Percentiles rank a stretch among this genome's conserved stretches.
These are phyloP conservation scores for Dissophora ornata DNA, from an alignment of 192 early-diverging fungal species.

Conservation along the genomic window DNA sequence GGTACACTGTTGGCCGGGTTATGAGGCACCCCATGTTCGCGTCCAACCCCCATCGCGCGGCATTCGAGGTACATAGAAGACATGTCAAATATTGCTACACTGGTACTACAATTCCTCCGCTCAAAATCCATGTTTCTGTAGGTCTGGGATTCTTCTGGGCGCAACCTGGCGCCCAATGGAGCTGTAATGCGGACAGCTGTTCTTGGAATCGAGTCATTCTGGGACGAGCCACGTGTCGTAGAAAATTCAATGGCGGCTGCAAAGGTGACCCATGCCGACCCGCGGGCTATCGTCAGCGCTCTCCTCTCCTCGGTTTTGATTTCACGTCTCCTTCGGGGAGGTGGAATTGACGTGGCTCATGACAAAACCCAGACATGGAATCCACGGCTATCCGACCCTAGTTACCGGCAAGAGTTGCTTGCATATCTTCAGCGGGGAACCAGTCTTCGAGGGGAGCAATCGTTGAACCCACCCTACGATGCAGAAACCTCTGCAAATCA, in stretches of 20 bases:
- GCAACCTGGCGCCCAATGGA: slow-evolving; percentile 53
- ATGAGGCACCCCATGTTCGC: slow-evolving; percentile 56
- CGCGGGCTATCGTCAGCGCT: slow-evolving; percentile 47
- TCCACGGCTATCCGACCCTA: neutral
- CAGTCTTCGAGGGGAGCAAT: slow-evolving; percentile 16
- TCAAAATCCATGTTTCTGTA: too few relatives aligned
- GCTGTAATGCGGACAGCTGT: slow-evolving; percentile 56
- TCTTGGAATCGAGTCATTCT: slow-evolving; percentile 45
- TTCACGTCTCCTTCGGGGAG: slow-evolving; percentile 49
- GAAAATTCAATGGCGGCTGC: slow-evolving; percentile 55
- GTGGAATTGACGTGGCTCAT: slow-evolving; percentile 1
- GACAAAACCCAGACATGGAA: slow-evolving; percentile 24
- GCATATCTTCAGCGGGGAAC: slow-evolving; percentile 28
- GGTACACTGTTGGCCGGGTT: slow-evolving; percentile 60
- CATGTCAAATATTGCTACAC: too few relatives aligned
- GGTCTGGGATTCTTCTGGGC: slow-evolving; percentile 38
- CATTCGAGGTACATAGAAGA: slow-evolving; percentile 39
- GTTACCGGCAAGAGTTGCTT: slow-evolving; percentile 19
- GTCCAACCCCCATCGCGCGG: slow-evolving; percentile 55
- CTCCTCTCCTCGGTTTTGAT: slow-evolving; percentile 48
- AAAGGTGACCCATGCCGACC: slow-evolving; percentile 58
- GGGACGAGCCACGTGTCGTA: slow-evolving; percentile 53
- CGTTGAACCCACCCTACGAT: slow-evolving; percentile 23
- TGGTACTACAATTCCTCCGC: too few relatives aligned
- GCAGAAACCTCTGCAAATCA: neutral